A percentile compares a stretch with the other conserved stretches of the same genome.
These are phyloP conservation scores for Chaetomium sp. DNA, from an alignment of 2,329 filamentous ascomycete species.

Conservation along the genomic window DNA sequence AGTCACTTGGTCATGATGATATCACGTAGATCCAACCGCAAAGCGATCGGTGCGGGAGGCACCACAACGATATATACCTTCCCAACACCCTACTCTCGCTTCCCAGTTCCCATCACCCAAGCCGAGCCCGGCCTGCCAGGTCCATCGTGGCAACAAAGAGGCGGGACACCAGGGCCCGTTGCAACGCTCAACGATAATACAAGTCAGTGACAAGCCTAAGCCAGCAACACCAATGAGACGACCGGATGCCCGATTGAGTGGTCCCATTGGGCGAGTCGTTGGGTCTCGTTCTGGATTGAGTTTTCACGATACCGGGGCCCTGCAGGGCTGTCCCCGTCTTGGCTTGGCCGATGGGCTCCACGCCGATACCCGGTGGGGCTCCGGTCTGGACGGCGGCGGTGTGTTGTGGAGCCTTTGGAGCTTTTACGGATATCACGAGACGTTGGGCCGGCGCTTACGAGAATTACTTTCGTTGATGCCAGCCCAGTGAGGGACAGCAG, in stretches of 20 bases:
- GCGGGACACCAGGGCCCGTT: background rate
- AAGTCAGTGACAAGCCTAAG: too few species aligned
- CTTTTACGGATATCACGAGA: too few species aligned
- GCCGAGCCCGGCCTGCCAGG: background rate
- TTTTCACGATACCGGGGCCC: background rate
- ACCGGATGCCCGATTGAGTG: background rate
- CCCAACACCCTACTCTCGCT: background rate
- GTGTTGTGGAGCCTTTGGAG: too few species aligned
- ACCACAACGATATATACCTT: slow-evolving; percentile 1
- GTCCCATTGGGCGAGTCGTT: too few species aligned
- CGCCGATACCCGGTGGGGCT: slow-evolving; percentile 11
- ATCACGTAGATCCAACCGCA: background rate
- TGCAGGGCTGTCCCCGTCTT: slow-evolving; percentile 1
- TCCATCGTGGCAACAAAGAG: background rate
- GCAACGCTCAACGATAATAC: too few species aligned
- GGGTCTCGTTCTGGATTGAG: background rate
- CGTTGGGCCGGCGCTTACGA: too few species aligned
- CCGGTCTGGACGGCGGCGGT: too few species aligned
- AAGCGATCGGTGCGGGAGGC: background rate
- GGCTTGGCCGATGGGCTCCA: slow-evolving; percentile 8
- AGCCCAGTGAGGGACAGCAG: too few species aligned
- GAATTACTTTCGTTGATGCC: too few species aligned
- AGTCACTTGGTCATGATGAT: background rate
- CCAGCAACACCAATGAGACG: background rate
- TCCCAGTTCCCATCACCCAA: too few species aligned